Evolutionary conservation across 1,284 basidiomycete genomes (phyloP).

Genomic region (Apiotrichum gracile): DNA sequence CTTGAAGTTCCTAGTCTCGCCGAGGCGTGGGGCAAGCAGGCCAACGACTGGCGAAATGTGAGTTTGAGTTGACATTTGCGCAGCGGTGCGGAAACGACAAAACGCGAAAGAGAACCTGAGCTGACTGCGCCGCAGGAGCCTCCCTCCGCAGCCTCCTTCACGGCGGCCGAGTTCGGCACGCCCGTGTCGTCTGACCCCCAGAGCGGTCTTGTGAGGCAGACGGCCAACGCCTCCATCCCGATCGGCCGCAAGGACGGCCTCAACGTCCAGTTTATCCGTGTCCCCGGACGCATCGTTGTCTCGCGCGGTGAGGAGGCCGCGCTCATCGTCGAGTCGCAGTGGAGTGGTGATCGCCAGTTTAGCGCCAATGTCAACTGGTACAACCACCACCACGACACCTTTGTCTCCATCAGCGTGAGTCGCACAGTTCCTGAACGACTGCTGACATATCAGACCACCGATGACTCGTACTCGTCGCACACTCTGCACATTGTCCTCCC

Average conservation of each 20-base stretch:
- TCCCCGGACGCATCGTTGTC: slow-evolving; percentile 17
- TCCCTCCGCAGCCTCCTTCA: background rate
- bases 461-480: slow-evolving; percentile 3
- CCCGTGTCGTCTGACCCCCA: background rate
- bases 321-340: slow-evolving; percentile 23
- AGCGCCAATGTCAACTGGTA: background rate
- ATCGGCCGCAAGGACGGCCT: slow-evolving; percentile 3
- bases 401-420: background rate
- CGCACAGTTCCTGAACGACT: background rate
- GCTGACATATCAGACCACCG: background rate
- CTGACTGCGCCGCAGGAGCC: background rate
- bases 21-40: background rate
- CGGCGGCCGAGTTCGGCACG: background rate
- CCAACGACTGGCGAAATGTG: background rate
- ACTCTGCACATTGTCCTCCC: slow-evolving; percentile 22
- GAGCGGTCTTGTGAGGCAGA: background rate
- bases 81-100: too few species aligned
- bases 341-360: slow-evolving; percentile 5
- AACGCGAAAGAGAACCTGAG: background rate
- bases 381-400: background rate
- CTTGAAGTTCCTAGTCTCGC: background rate
- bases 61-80: background rate
- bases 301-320: slow-evolving; percentile 13
- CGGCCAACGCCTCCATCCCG: slow-evolving; percentile 23
- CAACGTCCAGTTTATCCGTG: slow-evolving; percentile 13